Evolutionary conservation across 169 alveolate species (phyloP).

Genomic region (Babesia ovata): DNA sequence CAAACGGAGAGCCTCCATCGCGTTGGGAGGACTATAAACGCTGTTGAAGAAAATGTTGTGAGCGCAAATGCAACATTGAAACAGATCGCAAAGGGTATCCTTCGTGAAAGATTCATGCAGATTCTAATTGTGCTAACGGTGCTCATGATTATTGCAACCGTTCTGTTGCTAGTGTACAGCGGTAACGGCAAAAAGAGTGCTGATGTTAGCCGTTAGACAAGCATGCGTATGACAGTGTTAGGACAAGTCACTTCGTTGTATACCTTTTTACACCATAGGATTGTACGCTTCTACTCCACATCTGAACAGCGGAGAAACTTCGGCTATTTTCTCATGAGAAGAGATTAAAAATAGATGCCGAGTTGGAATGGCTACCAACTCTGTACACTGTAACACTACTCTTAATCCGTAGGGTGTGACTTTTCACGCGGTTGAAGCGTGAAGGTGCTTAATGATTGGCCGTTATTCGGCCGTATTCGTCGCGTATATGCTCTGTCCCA

Average conservation of each 20-base stretch:
- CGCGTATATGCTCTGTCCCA: too few relatives aligned
- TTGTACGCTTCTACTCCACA: too few relatives aligned
- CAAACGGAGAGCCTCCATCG: conserved; percentile 61
- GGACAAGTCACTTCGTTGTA: too few relatives aligned
- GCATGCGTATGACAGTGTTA: too few relatives aligned
- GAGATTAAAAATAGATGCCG: neutral
- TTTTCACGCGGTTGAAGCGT: neutral
- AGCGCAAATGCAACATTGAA: conserved; percentile 60
- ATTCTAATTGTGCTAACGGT: conserved; percentile 42
- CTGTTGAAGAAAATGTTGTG: conserved; percentile 55
- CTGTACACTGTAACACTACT: neutral
- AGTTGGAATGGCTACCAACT: neutral
- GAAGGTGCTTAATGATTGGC: too few relatives aligned
- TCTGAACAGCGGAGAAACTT: too few relatives aligned
- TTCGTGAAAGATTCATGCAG: conserved; percentile 44
- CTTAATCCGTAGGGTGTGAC: neutral
- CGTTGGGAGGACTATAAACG: conserved; percentile 41
- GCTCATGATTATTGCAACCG: conserved; percentile 21
- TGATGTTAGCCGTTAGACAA: too few relatives aligned
- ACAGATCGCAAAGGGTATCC: conserved; percentile 52
- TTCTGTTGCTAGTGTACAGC: conserved; percentile 29
- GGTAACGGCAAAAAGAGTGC: neutral
- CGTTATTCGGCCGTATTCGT: too few relatives aligned
- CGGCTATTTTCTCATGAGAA: too few relatives aligned
- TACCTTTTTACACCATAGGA: too few relatives aligned